Base-by-base conservation (phyloP, 1,139 yeast species). In the Yamadazyma membranifaciens region DNA sequence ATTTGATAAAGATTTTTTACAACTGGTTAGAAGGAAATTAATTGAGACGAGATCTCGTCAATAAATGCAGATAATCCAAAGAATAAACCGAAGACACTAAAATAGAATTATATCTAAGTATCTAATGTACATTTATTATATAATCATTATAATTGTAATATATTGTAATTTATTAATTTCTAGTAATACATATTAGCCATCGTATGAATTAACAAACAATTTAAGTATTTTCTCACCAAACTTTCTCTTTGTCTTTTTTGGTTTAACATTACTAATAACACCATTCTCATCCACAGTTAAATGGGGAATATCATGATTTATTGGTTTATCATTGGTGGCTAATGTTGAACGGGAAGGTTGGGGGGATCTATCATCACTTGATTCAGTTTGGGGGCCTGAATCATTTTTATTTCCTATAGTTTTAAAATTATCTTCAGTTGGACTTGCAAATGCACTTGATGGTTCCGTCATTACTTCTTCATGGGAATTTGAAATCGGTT, bases 191-290 rank as follows among this genome's bases (percentile, higher is more conserved):
- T 22, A 28, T 31, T 12, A 14, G 20, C 22, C 9, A 6, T 62
- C 64, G 46, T 67, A 67, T 33, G 57, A 41, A 44, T 62, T 65
- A 13, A 70, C 57, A 45, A 70, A 70, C 42, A 62, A 63, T 46
- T 67, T 69, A 48, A 57, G 59, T 33, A 70, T 50, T 43, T 54
- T 65, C 29, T 60, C 57, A 43, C 60, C 69, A 46, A 69, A 66
- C 40, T 59, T 60, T 31, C 50, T 48, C n/a, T 47, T 39, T n/a
- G 26, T 35, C 35, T 55, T 55, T 43, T 56, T 59, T n/a, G 45
- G 36, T 32, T 49, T 50, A 34, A 42, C 40, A 12, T 35, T 44
- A 30, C 39, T 39, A 10, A 34, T 32, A 13, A 35, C 38, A n/a
- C 32, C 41, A 20, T 34, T 35, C 12, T 37, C 30, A 13, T 36